Percentiles rank a stretch among this genome's conserved stretches.
Conservation (phyloP, 306 rosid genomes). For the Biancaea sappan region DNA sequence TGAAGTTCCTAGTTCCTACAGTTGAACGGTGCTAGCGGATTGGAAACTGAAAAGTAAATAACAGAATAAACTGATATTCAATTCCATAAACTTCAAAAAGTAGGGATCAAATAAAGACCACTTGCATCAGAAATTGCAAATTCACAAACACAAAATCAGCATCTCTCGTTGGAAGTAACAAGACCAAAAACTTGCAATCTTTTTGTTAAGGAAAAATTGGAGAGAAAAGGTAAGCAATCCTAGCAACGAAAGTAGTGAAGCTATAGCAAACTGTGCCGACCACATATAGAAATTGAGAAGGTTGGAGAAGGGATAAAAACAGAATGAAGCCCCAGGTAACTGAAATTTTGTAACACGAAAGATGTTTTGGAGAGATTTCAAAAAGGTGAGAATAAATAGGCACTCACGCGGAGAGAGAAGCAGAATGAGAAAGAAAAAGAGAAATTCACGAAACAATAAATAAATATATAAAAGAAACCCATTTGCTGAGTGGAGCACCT, state of each 20-base stretch:
- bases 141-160: neutral
- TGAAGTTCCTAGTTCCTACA: constrained; percentile 18
- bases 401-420: neutral
- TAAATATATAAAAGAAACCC: neutral
- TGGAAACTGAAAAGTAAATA: neutral
- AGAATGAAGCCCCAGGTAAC: neutral
- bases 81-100: neutral
- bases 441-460: neutral
- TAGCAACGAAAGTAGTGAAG: neutral
- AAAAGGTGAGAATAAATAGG: neutral
- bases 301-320: neutral
- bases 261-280: neutral
- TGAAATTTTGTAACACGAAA: neutral
- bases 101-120: neutral
- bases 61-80: neutral
- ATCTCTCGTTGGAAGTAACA: neutral
- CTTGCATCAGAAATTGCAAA: neutral
- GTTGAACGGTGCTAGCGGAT: neutral
- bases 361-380: neutral
- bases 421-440: neutral
- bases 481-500: neutral
- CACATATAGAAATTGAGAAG: neutral
- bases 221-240: neutral
- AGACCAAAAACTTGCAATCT: neutral
- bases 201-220: neutral